Evolutionary conservation across 306 rosid species (phyloP).

Genomic region (Neltuma alba): DNA sequence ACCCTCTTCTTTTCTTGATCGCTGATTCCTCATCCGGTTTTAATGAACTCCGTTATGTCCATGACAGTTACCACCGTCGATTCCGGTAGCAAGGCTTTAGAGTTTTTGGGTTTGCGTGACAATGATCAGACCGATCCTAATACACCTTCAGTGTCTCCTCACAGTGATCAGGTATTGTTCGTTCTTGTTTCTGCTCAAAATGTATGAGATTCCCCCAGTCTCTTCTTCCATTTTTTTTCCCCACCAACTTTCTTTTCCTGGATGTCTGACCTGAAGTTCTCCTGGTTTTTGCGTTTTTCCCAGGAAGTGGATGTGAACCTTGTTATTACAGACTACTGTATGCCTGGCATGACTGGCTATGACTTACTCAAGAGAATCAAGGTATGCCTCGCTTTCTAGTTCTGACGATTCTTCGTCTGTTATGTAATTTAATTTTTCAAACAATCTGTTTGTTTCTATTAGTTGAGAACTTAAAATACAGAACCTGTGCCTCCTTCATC

Average conservation of each 20-base stretch:
- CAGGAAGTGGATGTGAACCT: constrained; percentile 92
- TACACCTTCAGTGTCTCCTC: constrained; percentile 52
- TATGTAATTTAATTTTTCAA: neutral
- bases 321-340: constrained; percentile 90
- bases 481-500: neutral
- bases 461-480: neutral
- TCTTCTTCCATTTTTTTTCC: neutral
- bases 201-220: constrained; percentile 20
- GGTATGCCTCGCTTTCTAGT: constrained; percentile 53
- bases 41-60: constrained; percentile 11
- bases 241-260: constrained; percentile 22
- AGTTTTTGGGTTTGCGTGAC: constrained; percentile 74
- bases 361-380: constrained; percentile 92
- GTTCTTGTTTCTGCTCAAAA: constrained; percentile 10
- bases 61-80: constrained; percentile 93
- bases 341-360: constrained; percentile 99
- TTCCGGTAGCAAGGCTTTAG: constrained; percentile 95
- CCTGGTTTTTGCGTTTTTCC: constrained; percentile 33
- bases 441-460: neutral
- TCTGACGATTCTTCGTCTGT: neutral
- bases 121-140: constrained; percentile 56
- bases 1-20: constrained; percentile 12
- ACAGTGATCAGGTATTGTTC: constrained; percentile 59
- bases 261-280: constrained; percentile 29
- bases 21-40: neutral